A percentile compares a stretch with the other conserved stretches of the same genome.
Evolutionary conservation across 1,139 yeast genomes (phyloP).

Genomic region (Maudiozyma humilis): DNA sequence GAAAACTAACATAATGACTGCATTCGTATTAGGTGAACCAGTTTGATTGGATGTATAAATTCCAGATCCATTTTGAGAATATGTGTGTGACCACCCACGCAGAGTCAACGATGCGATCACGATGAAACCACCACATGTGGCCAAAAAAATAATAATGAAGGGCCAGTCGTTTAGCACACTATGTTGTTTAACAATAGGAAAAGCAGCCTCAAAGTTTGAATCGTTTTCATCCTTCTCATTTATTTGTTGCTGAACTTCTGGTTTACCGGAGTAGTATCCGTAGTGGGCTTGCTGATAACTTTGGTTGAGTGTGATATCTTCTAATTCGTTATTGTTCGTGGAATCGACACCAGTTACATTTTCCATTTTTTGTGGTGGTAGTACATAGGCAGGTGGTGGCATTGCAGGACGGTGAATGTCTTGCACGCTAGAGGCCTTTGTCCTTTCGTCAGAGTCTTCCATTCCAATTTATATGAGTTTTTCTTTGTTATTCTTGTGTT

Average conservation of each 20-base stretch:
- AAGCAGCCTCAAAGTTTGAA: constrained; percentile 42
- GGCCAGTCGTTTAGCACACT: constrained; percentile 70
- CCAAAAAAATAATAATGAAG: constrained; percentile 54
- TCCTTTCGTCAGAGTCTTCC: neutral
- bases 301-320: neutral
- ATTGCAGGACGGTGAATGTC: neutral
- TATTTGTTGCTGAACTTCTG: constrained; percentile 11
- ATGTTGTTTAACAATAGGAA: constrained; percentile 36
- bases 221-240: constrained; percentile 29
- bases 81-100: constrained; percentile 50
- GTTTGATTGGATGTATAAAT: constrained; percentile 48
- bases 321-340: neutral
- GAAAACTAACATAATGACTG: constrained; percentile 63
- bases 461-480: too few relatives aligned
- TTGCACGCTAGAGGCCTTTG: neutral
- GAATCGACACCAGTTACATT: neutral
- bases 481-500: too few relatives aligned
- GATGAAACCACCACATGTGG: constrained; percentile 58
- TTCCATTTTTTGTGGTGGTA: neutral
- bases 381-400: neutral
- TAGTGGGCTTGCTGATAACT: neutral
- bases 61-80: constrained; percentile 53
- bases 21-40: constrained; percentile 64
- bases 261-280: neutral
- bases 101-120: constrained; percentile 65